Conservation (phyloP, 2,329 filamentous ascomycete genomes). For the Sordariomycetes sp. region DNA sequence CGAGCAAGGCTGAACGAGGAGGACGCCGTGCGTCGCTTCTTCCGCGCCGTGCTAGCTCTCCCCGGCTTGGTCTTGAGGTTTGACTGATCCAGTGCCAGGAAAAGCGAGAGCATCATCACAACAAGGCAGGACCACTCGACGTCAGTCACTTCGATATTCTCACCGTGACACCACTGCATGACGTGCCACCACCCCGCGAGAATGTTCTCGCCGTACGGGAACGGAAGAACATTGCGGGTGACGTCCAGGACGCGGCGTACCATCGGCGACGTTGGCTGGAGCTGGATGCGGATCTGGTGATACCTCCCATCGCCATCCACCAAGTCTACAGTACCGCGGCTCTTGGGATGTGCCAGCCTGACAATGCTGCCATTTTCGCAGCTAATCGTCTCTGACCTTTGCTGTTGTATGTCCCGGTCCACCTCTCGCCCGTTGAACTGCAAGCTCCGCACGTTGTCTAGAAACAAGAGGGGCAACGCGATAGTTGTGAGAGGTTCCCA, state of each 20-base stretch:
- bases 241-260: slow-evolving; percentile 47
- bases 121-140: slow-evolving; percentile 58
- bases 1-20: slow-evolving; percentile 20
- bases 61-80: slow-evolving; percentile 10
- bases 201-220: slow-evolving; percentile 44
- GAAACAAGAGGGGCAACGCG: slow-evolving; percentile 44
- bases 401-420: slow-evolving; percentile 35
- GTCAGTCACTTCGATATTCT: slow-evolving; percentile 31
- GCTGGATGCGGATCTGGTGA: slow-evolving; percentile 54
- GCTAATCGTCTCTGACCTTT: slow-evolving; percentile 30
- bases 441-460: slow-evolving; percentile 46
- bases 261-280: slow-evolving; percentile 51
- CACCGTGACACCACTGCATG: slow-evolving; percentile 51
- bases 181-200: slow-evolving; percentile 62
- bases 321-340: slow-evolving; percentile 50
- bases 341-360: slow-evolving; percentile 43
- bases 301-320: slow-evolving; percentile 46
- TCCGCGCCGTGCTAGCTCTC: slow-evolving; percentile 5
- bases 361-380: slow-evolving; percentile 32
- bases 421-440: slow-evolving; percentile 38
- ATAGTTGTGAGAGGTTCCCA: slow-evolving; percentile 61
- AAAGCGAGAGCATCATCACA: slow-evolving; percentile 50
- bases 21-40: slow-evolving; percentile 18
- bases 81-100: slow-evolving; percentile 38
- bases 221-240: slow-evolving; percentile 50